A percentile compares a stretch with the other conserved stretches of the same genome.
Conservation (phyloP, 306 rosid genomes). For the Gillenia trifoliata region DNA sequence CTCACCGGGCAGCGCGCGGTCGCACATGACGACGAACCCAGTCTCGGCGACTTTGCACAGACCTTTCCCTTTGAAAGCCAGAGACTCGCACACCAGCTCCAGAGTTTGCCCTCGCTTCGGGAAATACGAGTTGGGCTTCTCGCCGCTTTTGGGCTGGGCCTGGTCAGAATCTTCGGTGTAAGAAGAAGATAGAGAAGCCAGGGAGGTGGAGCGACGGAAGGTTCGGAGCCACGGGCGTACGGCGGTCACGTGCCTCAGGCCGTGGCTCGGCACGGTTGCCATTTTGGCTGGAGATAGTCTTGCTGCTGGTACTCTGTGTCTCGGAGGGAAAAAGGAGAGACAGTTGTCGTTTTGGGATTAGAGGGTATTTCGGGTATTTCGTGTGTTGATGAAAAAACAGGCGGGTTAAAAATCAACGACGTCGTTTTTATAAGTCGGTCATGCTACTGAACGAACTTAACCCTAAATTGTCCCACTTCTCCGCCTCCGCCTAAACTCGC, state of each 20-base stretch:
- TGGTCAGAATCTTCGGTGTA: constrained; percentile 38
- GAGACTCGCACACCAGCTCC: constrained; percentile 76
- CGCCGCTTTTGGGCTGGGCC: constrained; percentile 13
- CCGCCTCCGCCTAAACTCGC: not conserved
- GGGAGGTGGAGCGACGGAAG: constrained; percentile 28
- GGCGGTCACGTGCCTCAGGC: constrained; percentile 39
- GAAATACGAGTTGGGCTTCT: constrained; percentile 40
- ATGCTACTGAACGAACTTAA: not conserved
- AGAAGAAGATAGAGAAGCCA: constrained; percentile 32
- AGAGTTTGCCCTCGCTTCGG: constrained; percentile 87
- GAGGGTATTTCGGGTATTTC: not conserved
- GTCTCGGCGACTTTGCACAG: constrained; percentile 73
- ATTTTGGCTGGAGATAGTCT: constrained; percentile 23
- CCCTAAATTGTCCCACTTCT: not conserved
- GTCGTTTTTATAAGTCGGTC: too few species aligned
- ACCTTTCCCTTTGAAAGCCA: constrained; percentile 89
- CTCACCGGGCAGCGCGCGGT: constrained; percentile 94
- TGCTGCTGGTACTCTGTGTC: not conserved
- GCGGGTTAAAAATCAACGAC: too few species aligned
- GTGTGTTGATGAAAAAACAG: too few species aligned
- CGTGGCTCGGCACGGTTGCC: constrained; percentile 59
- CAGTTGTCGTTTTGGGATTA: not conserved
- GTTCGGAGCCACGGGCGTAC: constrained; percentile 41
- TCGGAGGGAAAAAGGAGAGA: not conserved
- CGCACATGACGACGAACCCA: constrained; percentile 85